These are phyloP conservation scores for Saururus chinensis DNA, from an alignment of 164 flowering plant genomes.

Conservation along the genomic window DNA sequence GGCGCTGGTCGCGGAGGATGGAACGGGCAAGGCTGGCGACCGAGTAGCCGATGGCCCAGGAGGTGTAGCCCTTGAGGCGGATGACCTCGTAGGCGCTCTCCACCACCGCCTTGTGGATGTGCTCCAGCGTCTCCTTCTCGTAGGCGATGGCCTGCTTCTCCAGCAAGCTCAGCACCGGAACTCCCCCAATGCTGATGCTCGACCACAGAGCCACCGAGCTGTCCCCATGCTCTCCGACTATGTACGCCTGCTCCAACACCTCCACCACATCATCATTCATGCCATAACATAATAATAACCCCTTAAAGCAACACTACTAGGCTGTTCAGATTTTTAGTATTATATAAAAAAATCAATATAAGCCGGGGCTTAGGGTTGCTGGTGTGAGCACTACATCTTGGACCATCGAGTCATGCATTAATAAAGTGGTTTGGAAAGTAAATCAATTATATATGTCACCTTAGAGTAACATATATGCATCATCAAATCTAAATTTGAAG, in stretches of 20 bases:
- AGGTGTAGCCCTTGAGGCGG: conserved; percentile 71
- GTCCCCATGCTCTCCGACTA: conserved; percentile 82
- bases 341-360: too few relatives aligned
- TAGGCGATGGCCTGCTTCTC: conserved; percentile 50
- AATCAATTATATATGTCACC: too few relatives aligned
- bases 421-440: too few relatives aligned
- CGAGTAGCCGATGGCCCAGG: conserved; percentile 88
- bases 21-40: conserved; percentile 56
- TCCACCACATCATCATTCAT: background rate
- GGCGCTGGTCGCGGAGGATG: conserved; percentile 54
- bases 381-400: too few relatives aligned
- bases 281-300: background rate
- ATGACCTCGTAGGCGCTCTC: conserved; percentile 70
- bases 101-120: conserved; percentile 56
- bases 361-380: too few relatives aligned
- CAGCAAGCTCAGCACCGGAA: conserved; percentile 60
- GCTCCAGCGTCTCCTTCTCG: conserved; percentile 52
- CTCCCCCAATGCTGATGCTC: conserved; percentile 80
- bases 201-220: conserved; percentile 93
- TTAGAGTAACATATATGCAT: too few relatives aligned
- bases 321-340: too few relatives aligned
- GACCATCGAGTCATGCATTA: too few relatives aligned
- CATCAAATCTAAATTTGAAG: too few relatives aligned
- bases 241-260: conserved; percentile 40
- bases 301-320: too few relatives aligned